These are phyloP conservation scores for Quillaja saponaria DNA, from an alignment of 306 rosid species.

Conservation along the genomic window DNA sequence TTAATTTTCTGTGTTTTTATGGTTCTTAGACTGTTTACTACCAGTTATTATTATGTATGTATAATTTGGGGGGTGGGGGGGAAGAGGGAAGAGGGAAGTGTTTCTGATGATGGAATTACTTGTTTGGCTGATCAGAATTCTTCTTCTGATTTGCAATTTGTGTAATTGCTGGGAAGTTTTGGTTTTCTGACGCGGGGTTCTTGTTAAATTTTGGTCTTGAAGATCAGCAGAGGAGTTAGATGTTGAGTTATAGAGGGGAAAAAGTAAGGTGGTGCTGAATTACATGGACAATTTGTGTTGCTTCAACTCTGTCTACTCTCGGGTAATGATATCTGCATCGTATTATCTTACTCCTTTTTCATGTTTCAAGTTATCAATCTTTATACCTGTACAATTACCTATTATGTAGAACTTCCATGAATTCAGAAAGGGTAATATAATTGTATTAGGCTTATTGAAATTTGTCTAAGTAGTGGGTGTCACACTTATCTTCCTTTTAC, in stretches of 20 bases:
- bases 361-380: constrained; percentile 17
- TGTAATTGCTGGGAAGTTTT: constrained; percentile 14
- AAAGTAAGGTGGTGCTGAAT: constrained; percentile 50
- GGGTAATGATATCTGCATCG: constrained; percentile 52
- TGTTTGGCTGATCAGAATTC: constrained; percentile 42
- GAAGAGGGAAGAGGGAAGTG: no score
- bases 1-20: constrained; percentile 9
- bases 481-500: no score
- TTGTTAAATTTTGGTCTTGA: constrained; percentile 29
- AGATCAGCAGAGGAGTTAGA: constrained; percentile 43
- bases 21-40: neutral
- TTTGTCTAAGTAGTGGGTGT: no score
- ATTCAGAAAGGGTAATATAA: constrained; percentile 9
- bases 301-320: constrained; percentile 58
- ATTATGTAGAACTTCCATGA: constrained; percentile 5
- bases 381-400: constrained; percentile 5
- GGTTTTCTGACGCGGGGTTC: constrained; percentile 22
- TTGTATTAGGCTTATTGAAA: neutral
- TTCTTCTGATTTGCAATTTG: constrained; percentile 31
- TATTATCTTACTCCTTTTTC: neutral
- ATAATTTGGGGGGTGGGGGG: no score
- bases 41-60: no score
- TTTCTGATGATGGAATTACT: constrained; percentile 27
- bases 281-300: constrained; percentile 77
- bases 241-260: constrained; percentile 49